Evolutionary conservation across 331 rosid species (phyloP).

Genomic region (Dryas integrifolia): DNA sequence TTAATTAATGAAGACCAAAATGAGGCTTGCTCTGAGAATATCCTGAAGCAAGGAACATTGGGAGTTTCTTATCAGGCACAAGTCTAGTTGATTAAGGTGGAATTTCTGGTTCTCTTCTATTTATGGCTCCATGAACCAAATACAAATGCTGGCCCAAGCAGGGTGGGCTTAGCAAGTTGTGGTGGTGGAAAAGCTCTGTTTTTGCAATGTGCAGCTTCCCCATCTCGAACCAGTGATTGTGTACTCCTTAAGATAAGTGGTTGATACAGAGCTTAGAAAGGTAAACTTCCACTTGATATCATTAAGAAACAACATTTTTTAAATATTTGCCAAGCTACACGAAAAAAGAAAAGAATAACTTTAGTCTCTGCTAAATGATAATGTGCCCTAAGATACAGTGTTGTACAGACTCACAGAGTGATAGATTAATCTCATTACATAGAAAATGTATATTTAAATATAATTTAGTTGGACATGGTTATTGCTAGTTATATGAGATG

Average conservation of each 20-base stretch:
- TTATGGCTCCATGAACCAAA: background rate
- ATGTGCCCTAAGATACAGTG: too few relatives aligned
- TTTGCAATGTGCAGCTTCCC: background rate
- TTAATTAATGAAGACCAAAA: constrained; percentile 23
- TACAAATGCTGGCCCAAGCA: constrained; percentile 10
- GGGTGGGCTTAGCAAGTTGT: constrained; percentile 5
- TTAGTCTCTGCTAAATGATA: too few relatives aligned
- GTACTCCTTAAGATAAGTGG: background rate
- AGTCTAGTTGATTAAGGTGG: background rate
- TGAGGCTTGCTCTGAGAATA: constrained; percentile 14
- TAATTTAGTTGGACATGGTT: too few relatives aligned
- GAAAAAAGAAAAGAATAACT: background rate
- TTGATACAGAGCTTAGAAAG: background rate
- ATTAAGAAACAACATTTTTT: background rate
- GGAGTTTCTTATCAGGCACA: background rate
- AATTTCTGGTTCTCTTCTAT: constrained; percentile 4
- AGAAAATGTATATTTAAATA: too few relatives aligned
- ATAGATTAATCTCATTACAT: too few relatives aligned
- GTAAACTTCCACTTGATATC: background rate
- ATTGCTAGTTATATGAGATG: too few relatives aligned
- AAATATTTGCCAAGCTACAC: background rate
- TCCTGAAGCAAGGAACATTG: background rate
- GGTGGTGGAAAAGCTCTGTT: background rate
- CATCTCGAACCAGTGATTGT: constrained; percentile 3
- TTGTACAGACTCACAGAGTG: too few relatives aligned